These are phyloP conservation scores for Trichoderma sp. DNA, from an alignment of 2,329 filamentous ascomycete genomes.

Conservation along the genomic window DNA sequence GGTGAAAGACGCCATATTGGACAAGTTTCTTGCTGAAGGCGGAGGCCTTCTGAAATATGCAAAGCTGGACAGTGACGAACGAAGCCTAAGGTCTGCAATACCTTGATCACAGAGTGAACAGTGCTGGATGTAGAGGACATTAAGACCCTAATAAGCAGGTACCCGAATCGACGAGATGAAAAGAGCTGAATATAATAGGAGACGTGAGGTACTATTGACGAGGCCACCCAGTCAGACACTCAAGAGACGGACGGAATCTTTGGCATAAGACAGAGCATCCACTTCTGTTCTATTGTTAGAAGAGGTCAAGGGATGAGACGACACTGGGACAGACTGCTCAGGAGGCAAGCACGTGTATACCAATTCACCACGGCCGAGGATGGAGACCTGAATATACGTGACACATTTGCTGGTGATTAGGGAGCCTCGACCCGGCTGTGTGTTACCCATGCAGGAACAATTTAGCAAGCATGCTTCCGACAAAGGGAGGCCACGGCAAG, in stretches of 20 bases:
- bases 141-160: not conserved
- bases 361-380: slow-evolving; percentile 6
- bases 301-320: not conserved
- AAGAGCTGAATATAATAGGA: not conserved
- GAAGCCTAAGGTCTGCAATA: not conserved
- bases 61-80: not conserved
- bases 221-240: not conserved
- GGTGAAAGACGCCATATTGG: slow-evolving; percentile 24
- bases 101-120: slow-evolving; percentile 8
- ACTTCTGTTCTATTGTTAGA: not conserved
- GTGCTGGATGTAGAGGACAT: slow-evolving; percentile 3
- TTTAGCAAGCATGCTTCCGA: slow-evolving; percentile 19
- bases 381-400: slow-evolving; percentile 26
- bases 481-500: slow-evolving; percentile 2
- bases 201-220: not conserved
- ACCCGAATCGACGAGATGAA: not conserved
- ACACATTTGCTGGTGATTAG: slow-evolving; percentile 28
- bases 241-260: not conserved
- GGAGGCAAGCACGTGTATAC: not conserved
- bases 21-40: not conserved
- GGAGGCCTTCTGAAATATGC: not conserved
- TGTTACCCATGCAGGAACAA: slow-evolving; percentile 33
- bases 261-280: too few relatives aligned
- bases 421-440: slow-evolving; percentile 28
- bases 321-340: not conserved